phyloP scores from a whole-genome alignment of 176 grass and related monocot species.

The Musa acuminata region DNA sequence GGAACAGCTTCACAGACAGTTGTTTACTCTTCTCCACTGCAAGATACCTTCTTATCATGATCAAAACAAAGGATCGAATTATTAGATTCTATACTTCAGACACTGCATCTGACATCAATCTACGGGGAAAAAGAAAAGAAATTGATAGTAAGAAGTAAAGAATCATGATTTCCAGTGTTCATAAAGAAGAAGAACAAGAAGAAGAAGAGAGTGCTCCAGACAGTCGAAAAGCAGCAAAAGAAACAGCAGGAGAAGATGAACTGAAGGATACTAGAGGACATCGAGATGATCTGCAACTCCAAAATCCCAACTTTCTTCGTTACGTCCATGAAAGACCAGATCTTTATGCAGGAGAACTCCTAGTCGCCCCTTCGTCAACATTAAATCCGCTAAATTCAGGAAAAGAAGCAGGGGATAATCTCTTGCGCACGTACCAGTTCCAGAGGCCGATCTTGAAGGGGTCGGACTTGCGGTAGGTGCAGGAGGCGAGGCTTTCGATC shows the following conservation, averaged over 20 bases:
- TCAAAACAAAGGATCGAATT: not conserved
- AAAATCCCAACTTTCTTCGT: not conserved
- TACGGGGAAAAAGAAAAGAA: not conserved
- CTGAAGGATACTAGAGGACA: too few species aligned
- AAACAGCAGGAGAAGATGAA: too few species aligned
- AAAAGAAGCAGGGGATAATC: too few species aligned
- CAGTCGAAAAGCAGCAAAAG: too few species aligned
- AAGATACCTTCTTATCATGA: conserved; percentile 46
- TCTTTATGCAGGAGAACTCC: not conserved
- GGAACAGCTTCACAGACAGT: conserved; percentile 75
- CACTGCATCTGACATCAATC: not conserved
- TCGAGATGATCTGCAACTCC: not conserved
- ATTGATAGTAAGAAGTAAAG: not conserved
- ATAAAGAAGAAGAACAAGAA: not conserved
- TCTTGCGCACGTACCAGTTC: conserved; percentile 49
- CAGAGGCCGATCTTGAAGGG: conserved; percentile 88
- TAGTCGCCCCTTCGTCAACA: too few species aligned
- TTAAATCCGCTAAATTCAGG: too few species aligned
- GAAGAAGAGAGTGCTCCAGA: too few species aligned
- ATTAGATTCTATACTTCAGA: too few species aligned
- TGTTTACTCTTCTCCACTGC: conserved; percentile 94
- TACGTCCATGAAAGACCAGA: not conserved
- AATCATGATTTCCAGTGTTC: not conserved
- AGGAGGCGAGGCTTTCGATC: conserved; percentile 66
- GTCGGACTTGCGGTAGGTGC: conserved; percentile 76